A percentile compares a stretch with the other conserved stretches of the same genome.
Evolutionary conservation across 2,329 filamentous ascomycete species (phyloP).

Genomic region (Pyrenophora teres): DNA sequence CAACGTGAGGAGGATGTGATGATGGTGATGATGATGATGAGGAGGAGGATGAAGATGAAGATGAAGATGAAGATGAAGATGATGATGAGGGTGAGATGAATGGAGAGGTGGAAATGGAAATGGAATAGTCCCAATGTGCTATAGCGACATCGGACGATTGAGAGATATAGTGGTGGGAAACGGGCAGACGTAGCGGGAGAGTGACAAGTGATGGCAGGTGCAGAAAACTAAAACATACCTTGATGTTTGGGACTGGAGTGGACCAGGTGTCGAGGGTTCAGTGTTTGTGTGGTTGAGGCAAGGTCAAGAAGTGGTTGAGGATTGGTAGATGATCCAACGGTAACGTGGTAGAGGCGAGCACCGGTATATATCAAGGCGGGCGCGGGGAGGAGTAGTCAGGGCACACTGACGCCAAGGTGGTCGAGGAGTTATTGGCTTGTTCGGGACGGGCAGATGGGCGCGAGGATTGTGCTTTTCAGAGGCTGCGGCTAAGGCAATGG

Average conservation of each 20-base stretch:
- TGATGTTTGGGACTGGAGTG: constrained; percentile 1
- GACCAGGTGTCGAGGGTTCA: constrained; percentile 7
- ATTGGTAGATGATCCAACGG: constrained; percentile 29
- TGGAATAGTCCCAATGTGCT: no score
- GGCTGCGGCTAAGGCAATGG: constrained; percentile 44
- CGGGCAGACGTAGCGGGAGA: neutral
- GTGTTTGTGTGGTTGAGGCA: constrained; percentile 7
- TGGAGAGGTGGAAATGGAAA: no score
- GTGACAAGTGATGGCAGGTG: neutral
- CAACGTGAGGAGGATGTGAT: no score
- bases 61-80: no score
- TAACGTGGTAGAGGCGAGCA: constrained; percentile 36
- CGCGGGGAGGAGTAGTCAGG: constrained; percentile 33
- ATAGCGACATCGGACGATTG: neutral
- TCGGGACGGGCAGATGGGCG: constrained; percentile 40
- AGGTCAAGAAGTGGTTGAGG: constrained; percentile 21
- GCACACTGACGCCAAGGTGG: constrained; percentile 37
- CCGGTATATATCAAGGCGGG: constrained; percentile 43
- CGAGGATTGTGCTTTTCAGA: constrained; percentile 45
- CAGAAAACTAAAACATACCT: constrained; percentile 10
- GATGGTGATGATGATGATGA: neutral
- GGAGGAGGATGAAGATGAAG: neutral
- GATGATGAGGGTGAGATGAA: neutral
- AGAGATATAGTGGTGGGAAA: neutral
- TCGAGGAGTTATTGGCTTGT: constrained; percentile 41